Base-by-base conservation (phyloP, 2,329 filamentous ascomycete genomes). In the Monosporascus ibericus region DNA sequence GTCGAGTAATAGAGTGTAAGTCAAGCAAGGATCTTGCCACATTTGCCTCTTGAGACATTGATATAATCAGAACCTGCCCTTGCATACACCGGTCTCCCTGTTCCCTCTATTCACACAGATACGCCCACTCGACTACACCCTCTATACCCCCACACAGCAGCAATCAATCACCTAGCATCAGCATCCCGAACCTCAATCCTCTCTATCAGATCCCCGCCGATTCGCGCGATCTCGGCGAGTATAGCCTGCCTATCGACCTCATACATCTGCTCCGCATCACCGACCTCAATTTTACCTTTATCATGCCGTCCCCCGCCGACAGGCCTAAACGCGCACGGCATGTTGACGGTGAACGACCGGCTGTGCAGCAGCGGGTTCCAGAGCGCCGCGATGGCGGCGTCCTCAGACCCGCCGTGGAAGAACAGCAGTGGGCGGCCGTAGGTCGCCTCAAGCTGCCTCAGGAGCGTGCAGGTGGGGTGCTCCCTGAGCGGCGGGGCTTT, bases 351-450 rank as follows among this genome's bases (percentile, higher is more conserved):
- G 75, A 90, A 92, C 14, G 73, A 71, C 56, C 88, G 78, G 50
- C 63, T 66, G 57, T 75, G 74, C 54, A 81, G 59, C 56, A 74
- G 74, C 2, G 80, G 79, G 51, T 79, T 81, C 82, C 82, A 85
- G 46, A 85, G 74, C 18, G 74, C 80, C 2, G 78, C 77, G 15
- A 87, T 75, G 7, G 82, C 67, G 52, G 82, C 76, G 24, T 84
- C 77, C 2, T 76, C 74, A 1, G 75, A 67, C 5, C 72, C 76
- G 34, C 90, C 86, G 57, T 85, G 80, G 75, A 97, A 96, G 69
- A 96, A 90, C 2, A 96, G 73, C 36, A 95, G 73, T 3, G 82
- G 80, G 37, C 85, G 79, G 3, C 79, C 79, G 65, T 91, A 96
- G 2, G 83, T 67, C 3, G 72, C 72, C 57, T 82, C 75, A 14